Conservation (phyloP, 768 basidiomycete species). For the Gymnopilus dilepis region DNA sequence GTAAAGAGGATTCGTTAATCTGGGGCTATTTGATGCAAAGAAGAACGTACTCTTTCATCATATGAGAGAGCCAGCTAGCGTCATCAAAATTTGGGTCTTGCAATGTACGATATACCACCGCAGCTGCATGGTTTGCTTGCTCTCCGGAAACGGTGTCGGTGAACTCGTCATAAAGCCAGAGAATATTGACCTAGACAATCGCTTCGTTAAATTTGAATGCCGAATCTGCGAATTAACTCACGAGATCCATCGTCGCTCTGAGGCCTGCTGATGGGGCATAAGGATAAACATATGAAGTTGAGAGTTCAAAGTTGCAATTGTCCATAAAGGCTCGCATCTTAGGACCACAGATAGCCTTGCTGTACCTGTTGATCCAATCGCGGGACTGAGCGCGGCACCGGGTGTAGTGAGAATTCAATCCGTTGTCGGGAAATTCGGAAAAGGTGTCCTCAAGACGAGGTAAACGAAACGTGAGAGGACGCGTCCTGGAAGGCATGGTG, state of each 20-base stretch:
- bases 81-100: conserved; percentile 2
- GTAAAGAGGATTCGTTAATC: not conserved
- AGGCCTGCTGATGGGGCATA: conserved; percentile 3
- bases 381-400: not conserved
- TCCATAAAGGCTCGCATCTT: conserved; percentile 16
- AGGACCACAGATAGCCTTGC: conserved; percentile 8
- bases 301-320: conserved; percentile 11
- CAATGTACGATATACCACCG: conserved; percentile 5
- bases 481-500: not conserved
- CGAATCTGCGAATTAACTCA: not conserved
- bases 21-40: not conserved
- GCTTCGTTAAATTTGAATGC: not conserved
- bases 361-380: conserved; percentile 13
- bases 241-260: conserved; percentile 11
- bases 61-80: conserved; percentile 7
- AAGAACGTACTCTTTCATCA: conserved; percentile 10
- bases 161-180: conserved; percentile 17
- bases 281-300: conserved; percentile 6
- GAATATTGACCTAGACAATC: conserved; percentile 1
- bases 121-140: conserved; percentile 1
- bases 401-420: conserved; percentile 7
- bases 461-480: conserved; percentile 5
- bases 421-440: conserved; percentile 11
- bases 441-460: conserved; percentile 11
- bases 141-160: conserved; percentile 6